phyloP scores from a whole-genome alignment of 2,329 filamentous ascomycete genomes.

The Chaetomiaceae sp. region DNA sequence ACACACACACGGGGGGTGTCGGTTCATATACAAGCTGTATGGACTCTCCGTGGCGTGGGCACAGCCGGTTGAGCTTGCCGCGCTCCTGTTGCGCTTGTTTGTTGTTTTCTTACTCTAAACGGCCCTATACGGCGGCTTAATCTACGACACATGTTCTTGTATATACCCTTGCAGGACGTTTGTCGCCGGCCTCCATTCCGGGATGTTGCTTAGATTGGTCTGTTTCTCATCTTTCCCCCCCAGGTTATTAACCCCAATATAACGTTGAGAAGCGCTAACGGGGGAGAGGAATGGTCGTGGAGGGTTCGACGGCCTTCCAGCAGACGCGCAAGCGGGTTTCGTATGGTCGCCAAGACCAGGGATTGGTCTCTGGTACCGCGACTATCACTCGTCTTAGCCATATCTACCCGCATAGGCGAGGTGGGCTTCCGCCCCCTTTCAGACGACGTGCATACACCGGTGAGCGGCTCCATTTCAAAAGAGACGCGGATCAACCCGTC shows the following conservation, averaged over 20 bases:
- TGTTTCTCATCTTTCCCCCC: not conserved
- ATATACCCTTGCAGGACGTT: conserved; percentile 4
- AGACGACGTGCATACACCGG: conserved; percentile 23
- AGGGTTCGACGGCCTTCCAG: not conserved
- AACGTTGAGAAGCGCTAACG: not conserved
- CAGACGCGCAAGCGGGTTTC: conserved; percentile 10
- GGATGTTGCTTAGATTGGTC: conserved; percentile 7
- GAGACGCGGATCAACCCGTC: conserved; percentile 19
- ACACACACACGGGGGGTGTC: not conserved
- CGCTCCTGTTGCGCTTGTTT: not conserved
- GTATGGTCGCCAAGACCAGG: conserved; percentile 1
- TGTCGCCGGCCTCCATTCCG: conserved; percentile 6
- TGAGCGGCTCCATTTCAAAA: conserved; percentile 22
- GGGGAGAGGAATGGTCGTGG: not conserved
- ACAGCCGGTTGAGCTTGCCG: not conserved
- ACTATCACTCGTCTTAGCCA: conserved; percentile 4
- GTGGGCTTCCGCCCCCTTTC: conserved; percentile 16
- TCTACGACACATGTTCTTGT: conserved; percentile 15
- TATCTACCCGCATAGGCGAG: conserved; percentile 20
- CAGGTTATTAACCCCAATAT: conserved; percentile 6
- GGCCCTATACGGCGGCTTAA: conserved; percentile 17
- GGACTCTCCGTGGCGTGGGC: not conserved
- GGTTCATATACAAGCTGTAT: not conserved
- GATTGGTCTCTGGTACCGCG: conserved; percentile 10
- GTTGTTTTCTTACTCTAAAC: not conserved